Evolutionary conservation across 2,329 filamentous ascomycete species (phyloP).

Genomic region (Cercospora beticola): DNA sequence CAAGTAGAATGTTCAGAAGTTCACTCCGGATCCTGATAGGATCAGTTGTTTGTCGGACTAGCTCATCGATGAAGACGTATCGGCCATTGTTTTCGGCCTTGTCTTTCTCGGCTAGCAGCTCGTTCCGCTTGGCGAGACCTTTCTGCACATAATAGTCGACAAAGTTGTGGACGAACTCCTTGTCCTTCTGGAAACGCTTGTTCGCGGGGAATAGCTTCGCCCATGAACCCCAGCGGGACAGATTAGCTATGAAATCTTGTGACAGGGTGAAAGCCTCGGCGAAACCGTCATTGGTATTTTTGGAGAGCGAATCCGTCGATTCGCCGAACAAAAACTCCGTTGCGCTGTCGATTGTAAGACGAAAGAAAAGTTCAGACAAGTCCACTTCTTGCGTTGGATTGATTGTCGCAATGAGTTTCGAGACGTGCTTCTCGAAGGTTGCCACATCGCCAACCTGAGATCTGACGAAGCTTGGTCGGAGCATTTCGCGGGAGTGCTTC

Average conservation of each 20-base stretch:
- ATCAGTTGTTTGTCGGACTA: constrained; percentile 49
- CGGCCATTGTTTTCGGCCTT: constrained; percentile 36
- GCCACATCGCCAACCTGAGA: constrained; percentile 55
- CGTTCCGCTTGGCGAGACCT: constrained; percentile 40
- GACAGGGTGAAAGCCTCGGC: constrained; percentile 36
- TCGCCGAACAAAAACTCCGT: constrained; percentile 68
- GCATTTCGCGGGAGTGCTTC: constrained; percentile 44
- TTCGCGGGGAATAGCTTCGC: constrained; percentile 28
- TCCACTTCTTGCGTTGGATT: constrained; percentile 57
- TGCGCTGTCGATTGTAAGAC: constrained; percentile 64
- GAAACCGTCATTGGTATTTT: constrained; percentile 32
- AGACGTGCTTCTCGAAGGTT: constrained; percentile 62
- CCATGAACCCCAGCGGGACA: constrained; percentile 28
- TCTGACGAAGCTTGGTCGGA: constrained; percentile 56
- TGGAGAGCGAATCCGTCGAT: constrained; percentile 35
- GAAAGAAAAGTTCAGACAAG: constrained; percentile 63
- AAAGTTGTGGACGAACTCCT: constrained; percentile 46
- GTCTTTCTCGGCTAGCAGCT: constrained; percentile 36
- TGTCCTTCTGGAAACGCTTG: constrained; percentile 44
- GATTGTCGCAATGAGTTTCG: constrained; percentile 58
- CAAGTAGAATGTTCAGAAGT: constrained; percentile 53
- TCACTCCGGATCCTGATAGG: constrained; percentile 50
- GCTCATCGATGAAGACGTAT: constrained; percentile 53
- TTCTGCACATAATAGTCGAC: constrained; percentile 52
- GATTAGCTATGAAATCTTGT: constrained; percentile 34